Evolutionary conservation across 1,284 basidiomycete species (phyloP), one percentile per base, ranked within the genome.

Genomic region (Fomitopsis pinicola): DNA sequence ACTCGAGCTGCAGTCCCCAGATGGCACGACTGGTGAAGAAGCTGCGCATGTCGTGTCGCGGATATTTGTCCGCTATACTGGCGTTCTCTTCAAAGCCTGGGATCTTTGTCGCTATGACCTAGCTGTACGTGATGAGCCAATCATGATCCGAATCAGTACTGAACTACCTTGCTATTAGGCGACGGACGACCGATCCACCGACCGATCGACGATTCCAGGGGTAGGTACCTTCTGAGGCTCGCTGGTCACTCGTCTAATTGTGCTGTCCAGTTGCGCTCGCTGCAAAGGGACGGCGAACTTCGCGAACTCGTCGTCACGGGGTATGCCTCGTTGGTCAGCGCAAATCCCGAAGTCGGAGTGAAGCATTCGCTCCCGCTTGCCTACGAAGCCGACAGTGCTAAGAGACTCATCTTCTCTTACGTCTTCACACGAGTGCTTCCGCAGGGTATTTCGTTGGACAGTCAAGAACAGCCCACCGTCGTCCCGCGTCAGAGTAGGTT

Each of bases 281-380:
- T 80, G 15, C 80, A 82, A 59, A 78, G 83, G 72, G 84, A 87
- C 65, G 79, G 82, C 2, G 84, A 88, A 60, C 74, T 91, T 36
- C 82, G 87, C 17, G 89, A 92, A 62, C 73, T 91, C 35, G 83
- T 91, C 54, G 87, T 95, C 61, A 82, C 84, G 7, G 92, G 91
- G 0, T 82, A 97, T 3, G 85, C 94, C 0, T 86, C 95, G 64
- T 79, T 97, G 6, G 86, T 97, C 60, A 86, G 85, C 30, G 85
- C 93, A 19, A 97, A 97, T 70, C 89, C 92, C 36, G 92, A 97
- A 69, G 90, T 87, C 65, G 94, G 94, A 14, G 85, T 97, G 67
- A 95, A 95, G 73, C 92, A 95, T 72, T 95, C 91, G 69, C 82
- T 97, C 33, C 78, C 86, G 1, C 77, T 93, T 59, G 92, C 91